These are phyloP conservation scores for Lichtheimia ramosa DNA, from an alignment of 371 early-diverging fungal genomes.

Conservation along the genomic window DNA sequence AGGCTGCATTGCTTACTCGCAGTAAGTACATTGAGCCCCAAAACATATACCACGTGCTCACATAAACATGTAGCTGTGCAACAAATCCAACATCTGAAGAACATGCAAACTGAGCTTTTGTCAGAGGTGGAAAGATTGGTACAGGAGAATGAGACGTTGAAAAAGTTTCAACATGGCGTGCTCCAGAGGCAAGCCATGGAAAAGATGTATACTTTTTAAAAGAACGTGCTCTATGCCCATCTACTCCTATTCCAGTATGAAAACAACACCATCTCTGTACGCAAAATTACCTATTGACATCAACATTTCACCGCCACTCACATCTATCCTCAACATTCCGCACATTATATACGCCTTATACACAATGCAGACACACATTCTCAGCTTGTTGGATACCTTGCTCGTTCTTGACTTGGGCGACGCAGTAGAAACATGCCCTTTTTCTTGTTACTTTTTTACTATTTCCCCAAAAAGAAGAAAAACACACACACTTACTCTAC, in stretches of 20 bases:
- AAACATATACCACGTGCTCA: no score
- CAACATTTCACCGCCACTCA: no score
- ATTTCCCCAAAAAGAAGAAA: not conserved
- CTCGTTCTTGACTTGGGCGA: not conserved
- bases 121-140: constrained; percentile 46
- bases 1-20: constrained; percentile 51
- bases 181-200: constrained; percentile 51
- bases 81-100: constrained; percentile 48
- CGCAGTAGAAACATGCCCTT: constrained; percentile 3
- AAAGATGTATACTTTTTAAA: constrained; percentile 45
- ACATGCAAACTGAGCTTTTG: constrained; percentile 39
- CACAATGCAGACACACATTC: constrained; percentile 1
- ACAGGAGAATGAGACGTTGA: constrained; percentile 47
- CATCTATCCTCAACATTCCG: not conserved
- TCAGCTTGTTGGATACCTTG: constrained; percentile 2
- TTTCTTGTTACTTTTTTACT: not conserved
- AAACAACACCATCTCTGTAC: no score
- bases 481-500: no score
- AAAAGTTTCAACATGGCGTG: constrained; percentile 50
- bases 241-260: no score
- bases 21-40: constrained; percentile 23
- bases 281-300: no score
- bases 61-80: constrained; percentile 37
- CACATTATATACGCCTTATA: not conserved
- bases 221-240: not conserved